Percentiles rank a stretch among this genome's conserved stretches.
phyloP scores from a whole-genome alignment of 768 basidiomycete genomes.

The Lactarius deliciosus region DNA sequence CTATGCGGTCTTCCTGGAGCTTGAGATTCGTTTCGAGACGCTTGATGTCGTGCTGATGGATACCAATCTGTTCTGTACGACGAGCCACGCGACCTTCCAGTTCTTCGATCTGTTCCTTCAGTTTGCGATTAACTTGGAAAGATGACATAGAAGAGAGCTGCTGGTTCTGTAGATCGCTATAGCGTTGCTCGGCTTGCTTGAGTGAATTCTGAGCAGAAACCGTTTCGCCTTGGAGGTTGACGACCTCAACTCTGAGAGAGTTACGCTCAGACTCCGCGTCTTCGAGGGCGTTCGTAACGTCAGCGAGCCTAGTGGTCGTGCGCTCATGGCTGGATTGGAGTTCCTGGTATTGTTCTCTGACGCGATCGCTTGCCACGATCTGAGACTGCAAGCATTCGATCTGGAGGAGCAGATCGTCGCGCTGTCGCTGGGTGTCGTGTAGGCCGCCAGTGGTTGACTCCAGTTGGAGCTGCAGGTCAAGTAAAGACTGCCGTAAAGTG shows the following conservation, averaged over 20 bases:
- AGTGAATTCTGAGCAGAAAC: constrained; percentile 52
- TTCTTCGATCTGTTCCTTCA: constrained; percentile 66
- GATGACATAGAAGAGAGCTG: constrained; percentile 65
- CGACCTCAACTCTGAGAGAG: constrained; percentile 61
- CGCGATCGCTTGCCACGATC: constrained; percentile 13
- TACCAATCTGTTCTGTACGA: constrained; percentile 70
- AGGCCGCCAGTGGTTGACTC: constrained; percentile 10
- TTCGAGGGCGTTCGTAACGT: constrained; percentile 49
- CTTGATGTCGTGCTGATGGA: constrained; percentile 77
- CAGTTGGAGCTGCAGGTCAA: constrained; percentile 7
- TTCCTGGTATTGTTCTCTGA: constrained; percentile 18
- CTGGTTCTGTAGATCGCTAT: constrained; percentile 60
- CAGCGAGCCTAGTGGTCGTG: constrained; percentile 45
- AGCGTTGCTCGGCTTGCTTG: constrained; percentile 56
- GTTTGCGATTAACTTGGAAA: constrained; percentile 42
- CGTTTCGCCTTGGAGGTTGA: constrained; percentile 63
- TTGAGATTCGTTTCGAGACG: constrained; percentile 72
- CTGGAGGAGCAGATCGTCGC: constrained; percentile 23
- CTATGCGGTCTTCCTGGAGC: constrained; percentile 71
- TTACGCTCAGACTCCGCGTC: constrained; percentile 64
- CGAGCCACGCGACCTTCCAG: constrained; percentile 64
- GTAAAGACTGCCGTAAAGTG: constrained; percentile 11
- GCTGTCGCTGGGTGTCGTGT: constrained; percentile 5
- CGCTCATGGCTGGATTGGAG: constrained; percentile 39
- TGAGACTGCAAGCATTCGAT: constrained; percentile 23